Base-by-base conservation (phyloP, 192 early-diverging fungal species). In the Gamsiella multidivaricata region DNA sequence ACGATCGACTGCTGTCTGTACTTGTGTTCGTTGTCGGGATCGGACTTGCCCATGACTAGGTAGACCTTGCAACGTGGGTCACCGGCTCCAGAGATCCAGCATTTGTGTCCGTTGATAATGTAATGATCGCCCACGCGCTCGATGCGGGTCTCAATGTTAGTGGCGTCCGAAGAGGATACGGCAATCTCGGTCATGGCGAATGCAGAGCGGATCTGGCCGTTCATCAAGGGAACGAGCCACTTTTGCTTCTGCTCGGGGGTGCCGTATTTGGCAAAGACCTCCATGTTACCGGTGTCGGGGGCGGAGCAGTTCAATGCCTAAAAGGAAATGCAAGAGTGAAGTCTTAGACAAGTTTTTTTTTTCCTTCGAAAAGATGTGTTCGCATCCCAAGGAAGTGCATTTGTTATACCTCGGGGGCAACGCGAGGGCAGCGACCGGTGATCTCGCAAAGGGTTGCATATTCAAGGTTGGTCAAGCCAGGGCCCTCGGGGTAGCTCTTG, bases 201-300 rank as follows among this genome's bases (percentile, higher is more conserved):
- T 22, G 96, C 96, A 22, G 96, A 98, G 23, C 97, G 90, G 72
- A 99, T 97, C 82, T 91, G 80, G 53, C 96, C 96, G 25, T 92
- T 86, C 83, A 99, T 73, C 47, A 99, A 82, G 11, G 97, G 97
- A 31, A 79, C 63, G n/a, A 94, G 83, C 87, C 91, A 95, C 50
- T 81, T 75, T 46, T 85, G 54, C 85, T 98, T 97, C 79, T 99
- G 97, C 45, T 69, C 92, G 22, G 81, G 69, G 18, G 86, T 88
- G 50, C 97, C 97, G 81, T 97, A 99, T 82, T 97, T 96, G 42
- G 94, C 94, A 65, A 99, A 91, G 37, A 99, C 95, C 78, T 99
- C 96, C 96, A 99, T 99, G 87, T 99, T 99, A 59, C 97, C 97
- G 8, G 97, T 97, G 72, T 99, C 97, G 17, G 96, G 96, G 15